Conservation (phyloP, 2,329 filamentous ascomycete species). For the Apiospora arundinis region DNA sequence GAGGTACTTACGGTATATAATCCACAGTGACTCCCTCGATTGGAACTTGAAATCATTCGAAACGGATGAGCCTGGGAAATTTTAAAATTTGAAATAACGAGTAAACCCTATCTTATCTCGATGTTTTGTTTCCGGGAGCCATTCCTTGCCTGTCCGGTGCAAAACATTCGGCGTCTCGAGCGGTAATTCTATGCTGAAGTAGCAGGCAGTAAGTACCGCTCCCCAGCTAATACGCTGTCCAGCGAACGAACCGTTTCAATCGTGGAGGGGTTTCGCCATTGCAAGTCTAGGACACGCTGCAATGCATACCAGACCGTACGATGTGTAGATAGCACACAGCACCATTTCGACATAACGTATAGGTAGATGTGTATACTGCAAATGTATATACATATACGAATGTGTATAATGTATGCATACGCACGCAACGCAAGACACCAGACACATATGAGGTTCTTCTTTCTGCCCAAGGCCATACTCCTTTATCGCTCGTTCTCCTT, state of each 20-base stretch:
- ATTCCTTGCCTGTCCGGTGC: constrained; percentile 10
- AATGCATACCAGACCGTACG: background rate
- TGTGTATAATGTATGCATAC: background rate
- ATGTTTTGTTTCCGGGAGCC: constrained; percentile 16
- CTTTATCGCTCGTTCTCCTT: background rate
- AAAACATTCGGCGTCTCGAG: constrained; percentile 18
- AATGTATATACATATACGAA: background rate
- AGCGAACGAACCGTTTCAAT: constrained; percentile 7
- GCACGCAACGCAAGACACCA: background rate
- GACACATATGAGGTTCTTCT: background rate
- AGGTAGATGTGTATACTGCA: background rate
- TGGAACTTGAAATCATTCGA: constrained; percentile 18
- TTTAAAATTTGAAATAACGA: constrained; percentile 16
- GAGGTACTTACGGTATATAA: background rate
- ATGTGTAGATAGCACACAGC: background rate
- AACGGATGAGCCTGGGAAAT: constrained; percentile 8
- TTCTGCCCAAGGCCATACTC: background rate
- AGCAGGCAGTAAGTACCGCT: constrained; percentile 6
- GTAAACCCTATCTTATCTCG: constrained; percentile 16
- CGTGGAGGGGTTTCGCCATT: constrained; percentile 6
- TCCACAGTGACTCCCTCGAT: background rate
- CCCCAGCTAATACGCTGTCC: background rate
- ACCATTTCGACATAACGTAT: background rate
- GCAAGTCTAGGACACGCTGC: background rate
- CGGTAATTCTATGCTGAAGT: constrained; percentile 7